These are phyloP conservation scores for Tylopilus felleus DNA, from an alignment of 768 basidiomycete genomes.

Conservation along the genomic window DNA sequence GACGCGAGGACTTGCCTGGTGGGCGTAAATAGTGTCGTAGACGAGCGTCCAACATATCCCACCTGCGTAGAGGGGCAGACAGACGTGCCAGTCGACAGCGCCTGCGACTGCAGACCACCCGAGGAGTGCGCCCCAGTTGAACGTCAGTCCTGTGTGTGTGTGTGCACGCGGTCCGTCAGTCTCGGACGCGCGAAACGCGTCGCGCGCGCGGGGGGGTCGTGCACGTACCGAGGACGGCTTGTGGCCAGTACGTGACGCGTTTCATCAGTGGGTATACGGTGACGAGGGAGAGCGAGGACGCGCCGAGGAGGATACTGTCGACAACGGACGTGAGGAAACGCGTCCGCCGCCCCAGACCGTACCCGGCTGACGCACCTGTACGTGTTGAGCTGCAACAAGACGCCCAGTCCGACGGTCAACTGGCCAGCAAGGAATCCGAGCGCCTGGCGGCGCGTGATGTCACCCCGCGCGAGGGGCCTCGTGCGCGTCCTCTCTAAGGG, in stretches of 20 bases:
- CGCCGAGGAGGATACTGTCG: slow-evolving; percentile 82
- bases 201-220: background rate
- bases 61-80: slow-evolving; percentile 85
- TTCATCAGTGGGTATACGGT: slow-evolving; percentile 96
- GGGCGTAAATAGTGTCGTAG: slow-evolving; percentile 97
- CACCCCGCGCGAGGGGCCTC: slow-evolving; percentile 85
- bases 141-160: slow-evolving; percentile 67
- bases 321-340: background rate
- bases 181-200: background rate
- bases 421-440: slow-evolving; percentile 79
- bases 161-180: background rate
- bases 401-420: slow-evolving; percentile 75
- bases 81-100: slow-evolving; percentile 73
- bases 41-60: slow-evolving; percentile 92
- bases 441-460: slow-evolving; percentile 73
- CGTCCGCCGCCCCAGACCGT: too few species aligned
- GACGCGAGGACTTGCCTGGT: slow-evolving; percentile 58
- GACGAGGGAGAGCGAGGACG: slow-evolving; percentile 85
- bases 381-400: slow-evolving; percentile 89
- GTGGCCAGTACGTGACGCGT: slow-evolving; percentile 94
- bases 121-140: slow-evolving; percentile 95
- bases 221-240: slow-evolving; percentile 81
- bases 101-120: slow-evolving; percentile 96
- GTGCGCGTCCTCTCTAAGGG: slow-evolving; percentile 83
- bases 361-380: slow-evolving; percentile 65